phyloP scores from a whole-genome alignment of 2,329 filamentous ascomycete genomes.

The Fusarium oxysporum region DNA sequence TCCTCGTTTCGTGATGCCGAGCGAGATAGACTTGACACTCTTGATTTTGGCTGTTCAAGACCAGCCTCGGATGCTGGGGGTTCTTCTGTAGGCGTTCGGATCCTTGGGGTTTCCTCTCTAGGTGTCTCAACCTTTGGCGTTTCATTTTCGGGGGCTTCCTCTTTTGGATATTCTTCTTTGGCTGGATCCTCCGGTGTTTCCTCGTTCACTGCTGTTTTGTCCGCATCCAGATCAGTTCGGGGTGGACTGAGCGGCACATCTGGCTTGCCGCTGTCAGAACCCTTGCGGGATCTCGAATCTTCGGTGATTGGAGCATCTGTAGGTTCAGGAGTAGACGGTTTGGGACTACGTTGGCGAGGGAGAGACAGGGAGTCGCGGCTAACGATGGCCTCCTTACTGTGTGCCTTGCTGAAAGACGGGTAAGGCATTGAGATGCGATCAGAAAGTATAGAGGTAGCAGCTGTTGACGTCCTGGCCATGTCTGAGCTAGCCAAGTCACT shows the following conservation, averaged over 20 bases:
- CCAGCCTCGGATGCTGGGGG: constrained; percentile 45
- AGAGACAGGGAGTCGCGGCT: constrained; percentile 65
- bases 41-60: constrained; percentile 55
- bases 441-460: constrained; percentile 47
- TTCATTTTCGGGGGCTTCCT: constrained; percentile 46
- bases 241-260: constrained; percentile 71
- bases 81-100: constrained; percentile 37
- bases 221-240: constrained; percentile 69
- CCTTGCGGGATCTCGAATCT: constrained; percentile 17
- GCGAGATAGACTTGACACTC: constrained; percentile 57
- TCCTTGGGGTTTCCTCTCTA: constrained; percentile 14
- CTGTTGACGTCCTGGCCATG: constrained; percentile 53
- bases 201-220: constrained; percentile 48
- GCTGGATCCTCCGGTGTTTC: constrained; percentile 48
- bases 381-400: constrained; percentile 87
- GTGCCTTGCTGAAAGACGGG: constrained; percentile 86
- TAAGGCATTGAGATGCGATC: constrained; percentile 74
- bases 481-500: constrained; percentile 62
- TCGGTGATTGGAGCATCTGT: constrained; percentile 58
- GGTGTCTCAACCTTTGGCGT: constrained; percentile 22
- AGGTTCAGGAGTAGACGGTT: constrained; percentile 75
- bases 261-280: constrained; percentile 53
- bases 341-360: constrained; percentile 55
- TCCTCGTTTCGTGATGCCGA: constrained; percentile 61
- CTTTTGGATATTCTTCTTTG: constrained; percentile 45